A percentile compares a stretch with the other conserved stretches of the same genome.
These are phyloP conservation scores for Fragilaria crotonensis DNA, from an alignment of 108 stramenopile species.

Conservation along the genomic window DNA sequence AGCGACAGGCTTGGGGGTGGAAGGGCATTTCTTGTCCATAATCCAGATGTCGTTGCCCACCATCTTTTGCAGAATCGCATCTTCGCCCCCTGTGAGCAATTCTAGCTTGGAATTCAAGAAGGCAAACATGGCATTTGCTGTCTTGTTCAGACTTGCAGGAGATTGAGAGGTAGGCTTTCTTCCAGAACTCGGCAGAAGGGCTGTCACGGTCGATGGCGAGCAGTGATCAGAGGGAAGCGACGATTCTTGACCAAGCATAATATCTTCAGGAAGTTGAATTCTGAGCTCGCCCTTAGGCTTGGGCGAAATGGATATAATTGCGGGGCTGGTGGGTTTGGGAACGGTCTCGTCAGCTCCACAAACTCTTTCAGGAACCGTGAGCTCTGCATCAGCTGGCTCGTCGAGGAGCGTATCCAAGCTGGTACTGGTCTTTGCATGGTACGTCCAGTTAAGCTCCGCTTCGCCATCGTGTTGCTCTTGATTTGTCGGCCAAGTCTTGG, in stretches of 20 bases:
- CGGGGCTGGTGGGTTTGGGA: not conserved
- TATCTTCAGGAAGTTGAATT: not conserved
- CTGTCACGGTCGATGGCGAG: not conserved
- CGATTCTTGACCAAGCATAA: not conserved
- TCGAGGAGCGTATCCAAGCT: slow-evolving; percentile 21
- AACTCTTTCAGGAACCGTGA: no score
- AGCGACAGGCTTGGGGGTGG: slow-evolving; percentile 1
- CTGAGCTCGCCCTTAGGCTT: not conserved
- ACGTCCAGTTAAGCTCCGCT: slow-evolving; percentile 6
- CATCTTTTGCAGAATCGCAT: slow-evolving; percentile 33
- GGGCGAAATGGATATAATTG: not conserved
- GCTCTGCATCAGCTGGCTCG: not conserved
- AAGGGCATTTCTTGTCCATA: slow-evolving; percentile 17
- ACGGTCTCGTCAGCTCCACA: no score
- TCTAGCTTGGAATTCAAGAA: slow-evolving; percentile 4
- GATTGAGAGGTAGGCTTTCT: no score
- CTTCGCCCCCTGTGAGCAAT: slow-evolving; percentile 27
- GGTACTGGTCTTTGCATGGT: slow-evolving; percentile 25
- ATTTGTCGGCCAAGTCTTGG: slow-evolving; percentile 20
- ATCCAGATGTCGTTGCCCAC: slow-evolving; percentile 39
- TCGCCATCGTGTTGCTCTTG: not conserved
- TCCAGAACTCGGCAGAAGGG: not conserved
- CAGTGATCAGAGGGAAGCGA: not conserved
- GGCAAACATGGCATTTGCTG: not conserved
- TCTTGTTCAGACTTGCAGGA: not conserved